A percentile compares a stretch with the other conserved stretches of the same genome.
phyloP scores from a whole-genome alignment of 176 grass and related monocot genomes.

The Puya raimondii region DNA sequence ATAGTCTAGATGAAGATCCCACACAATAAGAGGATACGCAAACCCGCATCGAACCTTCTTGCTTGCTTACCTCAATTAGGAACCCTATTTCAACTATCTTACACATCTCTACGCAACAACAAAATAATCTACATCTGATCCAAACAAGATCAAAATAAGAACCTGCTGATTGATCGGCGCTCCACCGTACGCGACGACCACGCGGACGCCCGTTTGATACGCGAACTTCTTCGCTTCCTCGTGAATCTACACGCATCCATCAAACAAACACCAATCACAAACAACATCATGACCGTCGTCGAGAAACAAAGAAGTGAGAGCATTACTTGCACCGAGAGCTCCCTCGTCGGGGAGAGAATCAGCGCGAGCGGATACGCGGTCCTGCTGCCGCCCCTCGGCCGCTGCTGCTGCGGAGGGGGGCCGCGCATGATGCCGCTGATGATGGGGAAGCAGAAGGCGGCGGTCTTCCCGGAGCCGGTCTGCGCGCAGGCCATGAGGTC shows the following conservation, averaged over 20 bases:
- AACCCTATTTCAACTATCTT: no score
- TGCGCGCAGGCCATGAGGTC: constrained; percentile 95
- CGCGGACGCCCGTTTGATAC: constrained; percentile 79
- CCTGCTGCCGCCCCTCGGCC: constrained; percentile 42
- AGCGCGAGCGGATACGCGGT: constrained; percentile 53
- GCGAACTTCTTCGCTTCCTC: constrained; percentile 90
- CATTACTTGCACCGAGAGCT: constrained; percentile 80
- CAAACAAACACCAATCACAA: constrained; percentile 5
- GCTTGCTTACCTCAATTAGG: no score
- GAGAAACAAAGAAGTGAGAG: not conserved
- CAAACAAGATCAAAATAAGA: not conserved
- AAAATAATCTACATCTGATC: not conserved
- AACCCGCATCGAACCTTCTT: no score
- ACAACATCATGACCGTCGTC: constrained; percentile 16
- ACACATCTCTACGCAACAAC: not conserved
- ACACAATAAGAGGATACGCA: no score
- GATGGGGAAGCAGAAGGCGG: constrained; percentile 84
- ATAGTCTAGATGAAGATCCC: no score
- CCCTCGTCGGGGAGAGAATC: constrained; percentile 78
- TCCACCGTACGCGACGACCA: constrained; percentile 85
- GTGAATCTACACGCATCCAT: constrained; percentile 53
- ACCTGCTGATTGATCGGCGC: constrained; percentile 93
- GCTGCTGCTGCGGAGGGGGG: constrained; percentile 17
- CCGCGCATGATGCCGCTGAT: constrained; percentile 70
- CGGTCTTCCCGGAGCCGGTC: constrained; percentile 82